Conservation (phyloP, 2,329 filamentous ascomycete genomes). For the Leptographium radiaticola region DNA sequence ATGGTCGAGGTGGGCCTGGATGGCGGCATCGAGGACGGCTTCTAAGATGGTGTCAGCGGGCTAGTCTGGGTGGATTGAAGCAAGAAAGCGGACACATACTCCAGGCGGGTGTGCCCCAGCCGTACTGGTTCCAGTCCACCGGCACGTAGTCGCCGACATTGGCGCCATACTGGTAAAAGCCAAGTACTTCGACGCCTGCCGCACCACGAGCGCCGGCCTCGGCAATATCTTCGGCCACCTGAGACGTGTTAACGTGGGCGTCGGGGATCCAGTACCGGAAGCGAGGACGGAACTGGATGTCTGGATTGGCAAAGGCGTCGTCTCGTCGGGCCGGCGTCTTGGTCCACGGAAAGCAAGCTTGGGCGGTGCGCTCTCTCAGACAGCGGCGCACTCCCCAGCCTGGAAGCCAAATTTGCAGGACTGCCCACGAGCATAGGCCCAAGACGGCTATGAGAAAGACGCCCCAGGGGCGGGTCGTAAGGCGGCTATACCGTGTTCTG, state of each 20-base stretch:
- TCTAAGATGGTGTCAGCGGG: neutral
- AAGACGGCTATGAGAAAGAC: too few relatives aligned
- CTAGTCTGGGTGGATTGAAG: too few relatives aligned
- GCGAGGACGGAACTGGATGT: neutral
- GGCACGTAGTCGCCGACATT: constrained; percentile 9
- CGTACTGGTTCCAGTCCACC: constrained; percentile 21
- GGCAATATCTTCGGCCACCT: constrained; percentile 19
- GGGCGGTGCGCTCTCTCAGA: too few relatives aligned
- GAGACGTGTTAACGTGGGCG: constrained; percentile 1
- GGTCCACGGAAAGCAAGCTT: too few relatives aligned
- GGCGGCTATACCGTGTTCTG: too few relatives aligned
- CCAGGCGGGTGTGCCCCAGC: constrained; percentile 6
- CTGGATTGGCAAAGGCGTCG: neutral
- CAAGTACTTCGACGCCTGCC: constrained; percentile 25
- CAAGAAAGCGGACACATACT: neutral
- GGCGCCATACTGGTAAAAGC: constrained; percentile 24
- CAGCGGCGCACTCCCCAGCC: too few relatives aligned
- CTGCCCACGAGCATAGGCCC: too few relatives aligned
- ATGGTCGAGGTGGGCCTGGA: constrained; percentile 20
- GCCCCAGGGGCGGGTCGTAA: too few relatives aligned
- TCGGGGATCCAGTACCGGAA: constrained; percentile 8
- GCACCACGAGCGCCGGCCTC: constrained; percentile 19
- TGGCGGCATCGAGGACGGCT: constrained; percentile 8
- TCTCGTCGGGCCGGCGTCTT: neutral
- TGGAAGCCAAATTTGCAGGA: too few relatives aligned